Percentiles rank a stretch among this genome's conserved stretches.
phyloP scores from a whole-genome alignment of 2,329 filamentous ascomycete species.

The Diaporthe sp. region DNA sequence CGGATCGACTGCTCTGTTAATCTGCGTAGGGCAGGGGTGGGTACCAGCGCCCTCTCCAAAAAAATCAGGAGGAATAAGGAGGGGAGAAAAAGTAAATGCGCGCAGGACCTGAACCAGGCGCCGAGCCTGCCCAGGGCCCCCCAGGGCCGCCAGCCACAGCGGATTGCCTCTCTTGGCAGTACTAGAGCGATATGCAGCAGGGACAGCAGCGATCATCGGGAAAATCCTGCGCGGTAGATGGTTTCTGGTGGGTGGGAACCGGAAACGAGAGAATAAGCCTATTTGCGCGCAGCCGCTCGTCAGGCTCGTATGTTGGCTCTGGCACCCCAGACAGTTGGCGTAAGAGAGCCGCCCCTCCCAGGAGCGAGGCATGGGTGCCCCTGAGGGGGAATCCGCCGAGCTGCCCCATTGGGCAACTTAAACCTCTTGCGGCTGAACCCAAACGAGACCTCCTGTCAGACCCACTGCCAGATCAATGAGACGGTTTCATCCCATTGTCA shows the following conservation, averaged over 20 bases:
- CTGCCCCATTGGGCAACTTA: conserved; percentile 35
- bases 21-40: conserved; percentile 15
- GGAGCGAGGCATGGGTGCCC: conserved; percentile 26
- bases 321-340: conserved; percentile 25
- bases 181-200: conserved; percentile 29
- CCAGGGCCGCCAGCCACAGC: background rate
- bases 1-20: conserved; percentile 22
- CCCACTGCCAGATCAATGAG: conserved; percentile 22
- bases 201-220: conserved; percentile 31
- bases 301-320: conserved; percentile 27
- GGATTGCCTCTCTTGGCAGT: conserved; percentile 29
- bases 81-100: background rate
- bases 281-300: background rate
- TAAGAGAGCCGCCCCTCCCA: conserved; percentile 13
- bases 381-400: conserved; percentile 19
- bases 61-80: background rate
- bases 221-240: conserved; percentile 25
- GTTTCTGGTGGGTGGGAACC: conserved; percentile 28
- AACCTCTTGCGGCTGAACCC: conserved; percentile 30
- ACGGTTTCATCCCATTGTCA: conserved; percentile 34
- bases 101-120: conserved; percentile 5
- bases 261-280: conserved; percentile 24
- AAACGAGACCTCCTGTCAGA: conserved; percentile 39
- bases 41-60: background rate
- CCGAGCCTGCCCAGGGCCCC: background rate